Evolutionary conservation across 805 yeast species (phyloP), one percentile per base, ranked within the genome.

Genomic region (Tetrapisispora pingtungensis): DNA sequence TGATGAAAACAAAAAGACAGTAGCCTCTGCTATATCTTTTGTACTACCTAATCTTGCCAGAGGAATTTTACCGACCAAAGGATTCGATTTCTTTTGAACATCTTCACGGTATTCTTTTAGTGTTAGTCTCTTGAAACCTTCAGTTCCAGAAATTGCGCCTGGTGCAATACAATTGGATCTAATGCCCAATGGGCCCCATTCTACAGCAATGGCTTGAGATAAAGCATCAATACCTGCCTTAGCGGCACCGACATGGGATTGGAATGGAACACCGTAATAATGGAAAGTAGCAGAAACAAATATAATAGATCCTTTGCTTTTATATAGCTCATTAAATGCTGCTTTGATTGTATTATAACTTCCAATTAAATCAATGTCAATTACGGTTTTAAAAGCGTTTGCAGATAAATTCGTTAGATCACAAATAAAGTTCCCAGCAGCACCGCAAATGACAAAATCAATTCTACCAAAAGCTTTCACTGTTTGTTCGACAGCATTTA

Each of bases 171-270:
- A 78, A 61, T 90, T 89, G 38, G 80, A 74, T 45, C 93, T 74
- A 36, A 89, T 74, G 5, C 97, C 97, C 44, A 85, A 60, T 2
- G 96, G 95, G 1, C 97, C 97, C 44, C 86, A 70, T 65, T 89
- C 97, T 6, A 88, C 93, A 1, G 96, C 95, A 47, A 89, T 65
- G 1, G 88, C 81, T 51, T 82, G 80, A 24, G 86, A 78, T 32
- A 89, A 69, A 3, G 96, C 94, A 61, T 90, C 97, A 35, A 90
- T 74, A 22, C 96, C 97, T 1, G 97, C 96, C 65, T 90, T 90
- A 3, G 97, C 97, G 0, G 97, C 96, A 6, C 89, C 82, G 3
- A 88, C 96, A 57, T 90, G 97, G 6, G 79, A 56, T 65, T 90
- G 97, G 68, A 83, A 79, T 13, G 96, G 95, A 26, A 84, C 78